Conservation (phyloP, 2,329 filamentous ascomycete genomes). For the Tolypocladium endophyticum region DNA sequence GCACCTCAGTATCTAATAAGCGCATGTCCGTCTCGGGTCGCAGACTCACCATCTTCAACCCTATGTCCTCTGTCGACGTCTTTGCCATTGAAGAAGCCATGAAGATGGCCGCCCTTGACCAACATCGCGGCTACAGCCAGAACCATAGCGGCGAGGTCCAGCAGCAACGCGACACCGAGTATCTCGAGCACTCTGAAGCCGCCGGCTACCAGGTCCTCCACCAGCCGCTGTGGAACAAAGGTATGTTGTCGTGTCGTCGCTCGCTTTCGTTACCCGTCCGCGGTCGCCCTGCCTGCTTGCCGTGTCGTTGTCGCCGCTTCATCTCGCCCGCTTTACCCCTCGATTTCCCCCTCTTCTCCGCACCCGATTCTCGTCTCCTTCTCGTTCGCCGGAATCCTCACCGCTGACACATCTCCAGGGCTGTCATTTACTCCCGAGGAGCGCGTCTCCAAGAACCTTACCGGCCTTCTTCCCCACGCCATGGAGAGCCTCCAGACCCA, state of each 20-base stretch:
- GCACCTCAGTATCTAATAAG: conserved; percentile 41
- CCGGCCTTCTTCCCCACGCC: conserved; percentile 54
- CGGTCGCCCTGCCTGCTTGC: no score
- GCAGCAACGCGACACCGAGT: conserved; percentile 42
- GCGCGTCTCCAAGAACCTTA: conserved; percentile 53
- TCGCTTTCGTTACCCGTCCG: neutral
- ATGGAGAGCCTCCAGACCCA: conserved; percentile 51
- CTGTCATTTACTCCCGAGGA: conserved; percentile 55
- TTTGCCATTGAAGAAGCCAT: conserved; percentile 47
- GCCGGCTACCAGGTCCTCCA: conserved; percentile 50
- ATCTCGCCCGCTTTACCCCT: neutral
- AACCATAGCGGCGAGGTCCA: conserved; percentile 45
- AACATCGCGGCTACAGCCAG: conserved; percentile 49
- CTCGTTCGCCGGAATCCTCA: neutral
- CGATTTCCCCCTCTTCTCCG: neutral
- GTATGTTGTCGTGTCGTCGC: conserved; percentile 25
- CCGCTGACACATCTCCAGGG: conserved; percentile 28
- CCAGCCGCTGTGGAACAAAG: conserved; percentile 57
- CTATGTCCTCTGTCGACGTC: conserved; percentile 46
- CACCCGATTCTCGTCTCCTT: neutral
- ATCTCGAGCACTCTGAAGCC: conserved; percentile 39
- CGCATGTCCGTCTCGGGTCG: conserved; percentile 39
- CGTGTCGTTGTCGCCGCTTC: neutral
- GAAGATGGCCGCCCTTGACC: conserved; percentile 49
- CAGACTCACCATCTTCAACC: conserved; percentile 41